Percentiles rank a stretch among this genome's conserved stretches.
These are phyloP conservation scores for Yarrowia sp. DNA, from an alignment of 805 yeast species.

Conservation along the genomic window DNA sequence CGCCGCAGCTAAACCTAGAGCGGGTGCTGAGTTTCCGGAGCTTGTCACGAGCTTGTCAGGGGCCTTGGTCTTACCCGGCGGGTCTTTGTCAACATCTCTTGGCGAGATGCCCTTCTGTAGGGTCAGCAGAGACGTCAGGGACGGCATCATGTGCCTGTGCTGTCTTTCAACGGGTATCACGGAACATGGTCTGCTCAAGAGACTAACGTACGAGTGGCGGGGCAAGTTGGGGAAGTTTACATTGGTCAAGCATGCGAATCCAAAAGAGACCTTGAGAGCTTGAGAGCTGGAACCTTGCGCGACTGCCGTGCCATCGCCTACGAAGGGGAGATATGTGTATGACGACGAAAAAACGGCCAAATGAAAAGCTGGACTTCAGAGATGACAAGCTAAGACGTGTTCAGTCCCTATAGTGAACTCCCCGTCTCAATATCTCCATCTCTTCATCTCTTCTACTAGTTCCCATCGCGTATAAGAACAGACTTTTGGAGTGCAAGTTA, in stretches of 20 bases:
- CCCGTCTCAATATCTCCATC: no score
- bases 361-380: no score
- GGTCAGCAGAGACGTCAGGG: no score
- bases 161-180: no score
- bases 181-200: no score
- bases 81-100: background rate
- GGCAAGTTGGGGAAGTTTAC: constrained; percentile 17
- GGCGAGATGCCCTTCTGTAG: no score
- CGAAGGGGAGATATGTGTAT: constrained; percentile 15
- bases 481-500: no score
- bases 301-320: constrained; percentile 1
- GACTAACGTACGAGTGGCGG: constrained; percentile 1
- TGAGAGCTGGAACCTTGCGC: background rate
- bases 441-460: no score
- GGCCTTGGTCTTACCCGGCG: background rate
- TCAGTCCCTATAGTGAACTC: no score
- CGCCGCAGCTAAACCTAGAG: constrained; percentile 21
- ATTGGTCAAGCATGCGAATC: constrained; percentile 13
- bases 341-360: background rate
- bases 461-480: background rate
- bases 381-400: no score
- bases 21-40: constrained; percentile 15
- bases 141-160: no score
- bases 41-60: background rate
- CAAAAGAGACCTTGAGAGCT: background rate